Base-by-base conservation (phyloP, 805 yeast species). In the Monosporozyma unispora region DNA sequence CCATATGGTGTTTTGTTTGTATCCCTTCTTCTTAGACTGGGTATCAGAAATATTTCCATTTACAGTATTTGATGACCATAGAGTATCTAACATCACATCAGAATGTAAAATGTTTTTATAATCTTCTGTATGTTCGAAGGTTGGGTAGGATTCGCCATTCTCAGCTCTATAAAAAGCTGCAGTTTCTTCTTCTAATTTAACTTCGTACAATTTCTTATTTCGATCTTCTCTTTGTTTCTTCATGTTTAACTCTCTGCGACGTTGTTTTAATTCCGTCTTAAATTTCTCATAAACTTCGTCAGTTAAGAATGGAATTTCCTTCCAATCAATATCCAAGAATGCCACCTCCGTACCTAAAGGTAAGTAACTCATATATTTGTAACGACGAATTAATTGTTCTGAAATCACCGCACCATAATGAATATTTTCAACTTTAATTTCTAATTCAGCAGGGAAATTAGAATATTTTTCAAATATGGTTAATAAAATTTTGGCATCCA, bases 331-430 rank as follows among this genome's bases (percentile, higher is more conserved):
- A 58, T 93, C 98, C 48, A 93, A 62, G 54, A 87, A 81, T 10
- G 89, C 95, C 41, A 91, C 65, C 47, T 84, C 85, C 0, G 96
- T 84, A 1, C 97, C 97, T 27, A 79, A 63, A 0, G 99, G 97
- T 21, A 89, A 67, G 64, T 91, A 91, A 0, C 85, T 75, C 50
- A 93, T 67, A 63, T 85, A 88, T 64, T 88, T 90, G 62, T 75
- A 75, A 55, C 81, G 79, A 47, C 77, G 76, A 58, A 84, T 54
- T 3, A 65, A 52, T n/a, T 79, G 79, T 14, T 78, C 81, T 0
- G 83, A 77, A 2, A 82, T 77, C 19, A 84, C 72, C 22, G 77
- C 77, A 35, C 85, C 95, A 59, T 76, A 77, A 45, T 71, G 76
- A 37, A 91, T 77, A 61, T 82, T 83, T 56, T 87, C 96, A 6